Evolutionary conservation across 2,329 filamentous ascomycete genomes (phyloP).

Genomic region (Uncinocarpus reesii): DNA sequence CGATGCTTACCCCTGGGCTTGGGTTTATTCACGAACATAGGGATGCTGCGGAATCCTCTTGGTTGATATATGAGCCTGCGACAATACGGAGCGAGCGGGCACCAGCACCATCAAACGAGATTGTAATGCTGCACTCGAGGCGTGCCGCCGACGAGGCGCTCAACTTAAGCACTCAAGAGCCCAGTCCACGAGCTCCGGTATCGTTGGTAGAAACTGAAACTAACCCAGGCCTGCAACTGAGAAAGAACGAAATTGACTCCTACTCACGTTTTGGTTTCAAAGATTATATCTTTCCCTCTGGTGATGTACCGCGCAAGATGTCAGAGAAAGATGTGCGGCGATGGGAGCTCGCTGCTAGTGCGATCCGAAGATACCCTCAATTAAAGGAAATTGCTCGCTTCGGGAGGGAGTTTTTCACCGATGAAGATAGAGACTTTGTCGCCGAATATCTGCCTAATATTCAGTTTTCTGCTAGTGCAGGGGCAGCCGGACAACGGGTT

Average conservation of each 20-base stretch:
- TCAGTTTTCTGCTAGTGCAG: not conserved
- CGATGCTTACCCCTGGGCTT: constrained; percentile 1
- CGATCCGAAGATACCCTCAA: not conserved
- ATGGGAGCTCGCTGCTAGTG: not conserved
- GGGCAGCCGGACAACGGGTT: not conserved
- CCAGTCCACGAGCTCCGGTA: not conserved
- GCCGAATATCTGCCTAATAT: not conserved
- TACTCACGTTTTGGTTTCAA: not conserved
- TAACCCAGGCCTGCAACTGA: not conserved
- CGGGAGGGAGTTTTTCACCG: not conserved
- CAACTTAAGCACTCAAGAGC: not conserved
- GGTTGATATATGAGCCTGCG: not conserved
- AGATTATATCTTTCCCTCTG: not conserved
- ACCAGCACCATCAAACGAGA: not conserved
- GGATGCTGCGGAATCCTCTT: not conserved
- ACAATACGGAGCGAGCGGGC: not conserved
- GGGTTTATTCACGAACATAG: not conserved
- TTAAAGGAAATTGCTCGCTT: not conserved
- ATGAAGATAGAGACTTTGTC: not conserved
- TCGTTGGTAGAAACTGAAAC: not conserved
- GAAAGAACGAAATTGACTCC: not conserved
- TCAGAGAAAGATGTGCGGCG: not conserved
- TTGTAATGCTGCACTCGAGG: not conserved
- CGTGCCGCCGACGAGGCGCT: not conserved
- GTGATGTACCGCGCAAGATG: not conserved